Conservation (phyloP, 371 early-diverging fungal species). For the Nematocida ausubeli region DNA sequence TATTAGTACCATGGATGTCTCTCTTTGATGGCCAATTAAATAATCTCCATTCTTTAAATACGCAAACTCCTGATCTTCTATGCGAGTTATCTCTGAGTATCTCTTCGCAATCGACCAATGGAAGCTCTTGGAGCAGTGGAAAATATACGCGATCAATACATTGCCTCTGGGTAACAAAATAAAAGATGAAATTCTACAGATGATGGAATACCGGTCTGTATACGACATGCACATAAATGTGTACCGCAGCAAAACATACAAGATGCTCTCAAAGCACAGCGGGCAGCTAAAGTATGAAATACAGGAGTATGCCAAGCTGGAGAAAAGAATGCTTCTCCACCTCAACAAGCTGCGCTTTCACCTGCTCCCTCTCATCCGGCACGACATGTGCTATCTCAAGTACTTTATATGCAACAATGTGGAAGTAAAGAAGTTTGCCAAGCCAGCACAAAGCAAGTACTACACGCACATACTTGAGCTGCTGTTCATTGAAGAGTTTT, state of each 20-base stretch:
- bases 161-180: not conserved
- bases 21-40: not conserved
- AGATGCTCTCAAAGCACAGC: not conserved
- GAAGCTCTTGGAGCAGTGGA: slow-evolving; percentile 35
- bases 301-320: slow-evolving; percentile 6
- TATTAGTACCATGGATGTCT: not conserved
- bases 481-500: slow-evolving; percentile 1
- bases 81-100: slow-evolving; percentile 11
- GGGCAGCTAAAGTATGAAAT: not conserved
- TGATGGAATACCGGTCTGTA: not conserved
- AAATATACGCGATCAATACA: not conserved
- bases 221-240: slow-evolving; percentile 7
- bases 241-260: not conserved
- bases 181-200: not conserved
- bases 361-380: not conserved
- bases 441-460: not conserved
- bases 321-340: not conserved
- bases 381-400: not conserved
- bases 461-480: slow-evolving; percentile 16
- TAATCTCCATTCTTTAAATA: not conserved
- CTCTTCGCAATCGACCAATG: slow-evolving; percentile 29
- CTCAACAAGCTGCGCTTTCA: not conserved
- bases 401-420: not conserved
- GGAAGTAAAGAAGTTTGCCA: not conserved
- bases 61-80: not conserved